These are phyloP conservation scores for Ustilago shanxiensis DNA, from an alignment of 1,284 basidiomycete genomes.

Conservation along the genomic window DNA sequence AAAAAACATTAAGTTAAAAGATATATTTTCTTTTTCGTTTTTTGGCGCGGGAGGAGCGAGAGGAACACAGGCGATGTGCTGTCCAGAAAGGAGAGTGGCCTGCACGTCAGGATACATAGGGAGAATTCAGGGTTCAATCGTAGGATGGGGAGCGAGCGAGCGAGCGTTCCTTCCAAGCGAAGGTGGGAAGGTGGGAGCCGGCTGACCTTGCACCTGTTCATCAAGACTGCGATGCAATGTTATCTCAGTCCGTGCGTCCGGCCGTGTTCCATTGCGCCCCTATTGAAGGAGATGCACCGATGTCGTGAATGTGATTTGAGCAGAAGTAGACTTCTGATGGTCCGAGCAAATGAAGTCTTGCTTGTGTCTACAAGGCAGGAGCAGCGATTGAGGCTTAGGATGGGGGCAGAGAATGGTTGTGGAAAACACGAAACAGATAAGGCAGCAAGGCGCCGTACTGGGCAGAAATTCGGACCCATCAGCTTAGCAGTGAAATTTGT, in stretches of 20 bases:
- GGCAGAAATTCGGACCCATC: neutral
- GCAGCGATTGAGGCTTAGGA: neutral
- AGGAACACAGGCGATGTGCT: neutral
- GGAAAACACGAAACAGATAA: neutral
- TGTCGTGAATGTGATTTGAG: neutral
- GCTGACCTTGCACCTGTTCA: constrained; percentile 15
- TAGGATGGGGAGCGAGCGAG: neutral
- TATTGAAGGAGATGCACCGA: no score
- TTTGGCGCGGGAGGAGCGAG: constrained; percentile 1
- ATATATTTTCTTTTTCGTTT: neutral
- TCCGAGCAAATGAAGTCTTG: neutral
- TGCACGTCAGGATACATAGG: neutral
- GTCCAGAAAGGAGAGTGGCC: neutral
- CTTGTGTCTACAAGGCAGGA: neutral
- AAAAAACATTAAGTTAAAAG: neutral
- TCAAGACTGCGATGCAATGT: no score
- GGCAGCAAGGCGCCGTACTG: neutral
- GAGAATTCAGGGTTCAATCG: constrained; percentile 18
- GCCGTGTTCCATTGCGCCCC: neutral
- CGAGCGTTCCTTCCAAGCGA: neutral
- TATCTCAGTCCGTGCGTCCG: neutral
- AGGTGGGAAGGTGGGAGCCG: constrained; percentile 11
- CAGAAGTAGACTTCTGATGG: neutral
- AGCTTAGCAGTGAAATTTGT: neutral
- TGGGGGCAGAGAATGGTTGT: neutral